phyloP scores from a whole-genome alignment of 2,329 filamentous ascomycete genomes.

The Macroventuria anomochaeta region DNA sequence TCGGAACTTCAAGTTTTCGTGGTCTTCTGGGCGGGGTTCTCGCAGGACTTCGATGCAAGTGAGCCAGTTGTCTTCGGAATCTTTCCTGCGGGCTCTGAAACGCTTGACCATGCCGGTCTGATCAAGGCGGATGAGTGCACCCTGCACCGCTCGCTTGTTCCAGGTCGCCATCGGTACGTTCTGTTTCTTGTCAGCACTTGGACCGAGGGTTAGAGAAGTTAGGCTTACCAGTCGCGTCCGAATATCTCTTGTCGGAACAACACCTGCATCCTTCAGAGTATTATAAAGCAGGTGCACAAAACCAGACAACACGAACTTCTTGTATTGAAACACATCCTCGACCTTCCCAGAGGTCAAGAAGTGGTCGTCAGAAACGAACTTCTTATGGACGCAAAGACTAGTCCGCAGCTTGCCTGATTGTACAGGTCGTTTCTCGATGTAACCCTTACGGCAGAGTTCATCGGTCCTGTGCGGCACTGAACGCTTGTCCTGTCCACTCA shows the following conservation, averaged over 20 bases:
- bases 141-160: slow-evolving; percentile 49
- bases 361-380: slow-evolving; percentile 52
- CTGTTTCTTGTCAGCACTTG: slow-evolving; percentile 30
- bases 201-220: no score
- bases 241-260: slow-evolving; percentile 61
- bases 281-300: slow-evolving; percentile 58
- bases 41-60: slow-evolving; percentile 52
- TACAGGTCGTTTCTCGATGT: slow-evolving; percentile 62
- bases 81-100: slow-evolving; percentile 41
- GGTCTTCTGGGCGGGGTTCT: slow-evolving; percentile 44
- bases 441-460: slow-evolving; percentile 62
- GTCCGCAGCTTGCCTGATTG: slow-evolving; percentile 57
- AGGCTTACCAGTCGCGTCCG: slow-evolving; percentile 55
- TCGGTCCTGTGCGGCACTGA: slow-evolving; percentile 69
- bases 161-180: slow-evolving; percentile 43
- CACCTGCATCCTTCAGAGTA: slow-evolving; percentile 57
- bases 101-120: slow-evolving; percentile 51
- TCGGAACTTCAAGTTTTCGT: slow-evolving; percentile 42
- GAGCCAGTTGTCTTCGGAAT: slow-evolving; percentile 36
- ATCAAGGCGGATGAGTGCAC: slow-evolving; percentile 50
- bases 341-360: slow-evolving; percentile 36
- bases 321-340: slow-evolving; percentile 45
- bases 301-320: slow-evolving; percentile 56
- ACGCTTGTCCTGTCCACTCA: slow-evolving; percentile 69
- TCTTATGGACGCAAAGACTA: slow-evolving; percentile 62